These are phyloP conservation scores for Phtheirospermum japonicum DNA, from an alignment of 257 asterid species.

Conservation along the genomic window DNA sequence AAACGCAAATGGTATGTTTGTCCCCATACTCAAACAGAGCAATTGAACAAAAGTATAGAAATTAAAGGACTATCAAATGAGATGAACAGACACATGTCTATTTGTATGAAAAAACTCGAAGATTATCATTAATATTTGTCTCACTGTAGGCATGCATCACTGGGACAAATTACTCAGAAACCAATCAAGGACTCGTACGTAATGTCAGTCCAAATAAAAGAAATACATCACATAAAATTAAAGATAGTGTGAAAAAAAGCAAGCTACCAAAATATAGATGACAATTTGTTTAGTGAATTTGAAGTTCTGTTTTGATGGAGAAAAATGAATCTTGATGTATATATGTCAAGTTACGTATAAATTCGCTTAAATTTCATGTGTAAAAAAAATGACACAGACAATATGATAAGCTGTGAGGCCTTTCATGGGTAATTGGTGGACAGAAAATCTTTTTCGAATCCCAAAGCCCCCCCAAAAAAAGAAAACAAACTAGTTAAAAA, in stretches of 20 bases:
- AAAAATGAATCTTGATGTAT: no score
- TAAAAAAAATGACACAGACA: constrained; percentile 12
- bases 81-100: constrained; percentile 4
- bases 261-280: background rate
- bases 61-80: constrained; percentile 2
- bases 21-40: constrained; percentile 16
- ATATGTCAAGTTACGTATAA: background rate
- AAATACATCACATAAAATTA: no score
- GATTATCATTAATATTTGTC: constrained; percentile 15
- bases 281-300: no score
- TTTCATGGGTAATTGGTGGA: constrained; percentile 34
- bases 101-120: constrained; percentile 19
- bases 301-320: no score
- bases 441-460: constrained; percentile 38
- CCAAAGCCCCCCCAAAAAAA: constrained; percentile 22
- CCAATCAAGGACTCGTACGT: background rate
- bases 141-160: background rate
- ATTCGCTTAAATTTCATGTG: constrained; percentile 12
- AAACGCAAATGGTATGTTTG: background rate
- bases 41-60: background rate
- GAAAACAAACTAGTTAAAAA: background rate
- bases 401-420: constrained; percentile 27
- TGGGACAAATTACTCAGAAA: no score
- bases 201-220: background rate
- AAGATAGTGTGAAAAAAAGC: no score